Base-by-base conservation (phyloP, 192 early-diverging fungal species). In the Coemansia sp. region DNA sequence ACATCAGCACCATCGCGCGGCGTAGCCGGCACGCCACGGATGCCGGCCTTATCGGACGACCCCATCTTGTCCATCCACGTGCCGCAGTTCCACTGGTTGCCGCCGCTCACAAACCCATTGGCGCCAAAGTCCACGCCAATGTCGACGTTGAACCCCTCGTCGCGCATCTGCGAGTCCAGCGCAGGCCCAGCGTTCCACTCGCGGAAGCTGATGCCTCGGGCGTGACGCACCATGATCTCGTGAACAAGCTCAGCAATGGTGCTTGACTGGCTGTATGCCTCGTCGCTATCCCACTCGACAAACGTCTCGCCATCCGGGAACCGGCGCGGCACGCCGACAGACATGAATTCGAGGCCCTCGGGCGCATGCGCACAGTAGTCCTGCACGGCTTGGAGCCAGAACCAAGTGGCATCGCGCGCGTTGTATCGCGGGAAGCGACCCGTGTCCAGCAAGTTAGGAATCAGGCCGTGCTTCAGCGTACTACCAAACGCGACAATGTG, bases 61-160 rank as follows among this genome's bases (percentile, higher is more conserved):
- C 93, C 93, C 93, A 93, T 94, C 78, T 98, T 99, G 82, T 98
- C 98, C 95, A 98, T 98, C 98, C 96, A 99, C 0, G 95, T 98
- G 31, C 98, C 96, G 68, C 96, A 99, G 81, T 99, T 99, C 81
- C 84, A 95, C 40, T 83, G 42, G 73, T 89, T 98, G 33, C 98
- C 98, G 59, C 98, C 96, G 59, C 78, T 69, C 29, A 98, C 84
- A 53, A 97, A 87, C 17, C 96, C 98, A 0, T 86, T 90, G 14
- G 77, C 74, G 17, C 67, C 73, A 79, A 90, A 95, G 41, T 93
- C 88, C 3, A 93, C 89, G n/a, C 77, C 67, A 27, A 92, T 87
- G 59, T 85, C 78, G 56, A 99, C 83, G 54, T 94, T 81, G 81
- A 99, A 99, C 0, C 98, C 98, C 69, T 90, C 88, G 70, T 90